phyloP scores from a whole-genome alignment of 345 rosid genomes.

The Pseudoturritis turrita region DNA sequence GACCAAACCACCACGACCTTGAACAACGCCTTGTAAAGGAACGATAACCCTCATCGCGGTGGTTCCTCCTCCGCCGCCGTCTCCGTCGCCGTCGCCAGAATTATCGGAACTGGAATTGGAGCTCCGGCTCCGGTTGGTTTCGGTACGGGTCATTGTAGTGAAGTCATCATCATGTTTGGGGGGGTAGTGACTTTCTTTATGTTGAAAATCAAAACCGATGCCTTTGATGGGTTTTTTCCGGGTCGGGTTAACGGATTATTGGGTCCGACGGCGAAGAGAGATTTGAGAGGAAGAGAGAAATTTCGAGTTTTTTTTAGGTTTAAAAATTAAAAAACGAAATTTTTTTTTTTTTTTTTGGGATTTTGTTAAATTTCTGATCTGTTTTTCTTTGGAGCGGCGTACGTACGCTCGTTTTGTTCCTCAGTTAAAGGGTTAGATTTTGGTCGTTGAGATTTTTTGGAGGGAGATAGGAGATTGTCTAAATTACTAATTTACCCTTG shows the following conservation, averaged over 20 bases:
- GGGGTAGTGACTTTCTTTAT: neutral
- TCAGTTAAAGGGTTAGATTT: conserved; percentile 26
- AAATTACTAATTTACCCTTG: conserved; percentile 9
- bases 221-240: neutral
- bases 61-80: conserved; percentile 40
- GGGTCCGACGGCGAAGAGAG: conserved; percentile 23
- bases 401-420: conserved; percentile 36
- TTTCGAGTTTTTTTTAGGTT: neutral
- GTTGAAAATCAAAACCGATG: neutral
- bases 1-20: conserved; percentile 88
- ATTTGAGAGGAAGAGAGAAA: neutral
- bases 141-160: conserved; percentile 60
- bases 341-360: neutral
- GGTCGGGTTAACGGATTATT: conserved; percentile 27
- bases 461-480: neutral
- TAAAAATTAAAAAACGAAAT: neutral
- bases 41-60: conserved; percentile 92
- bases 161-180: conserved; percentile 36
- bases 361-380: neutral
- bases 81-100: conserved; percentile 1
- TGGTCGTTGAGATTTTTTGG: conserved; percentile 42
- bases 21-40: conserved; percentile 90
- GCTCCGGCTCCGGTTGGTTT: conserved; percentile 29
- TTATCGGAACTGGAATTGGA: conserved; percentile 37
- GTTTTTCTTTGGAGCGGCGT: neutral